Evolutionary conservation across 768 basidiomycete species (phyloP), one percentile per base, ranked within the genome.

Genomic region (Thelephora aurantiotincta): DNA sequence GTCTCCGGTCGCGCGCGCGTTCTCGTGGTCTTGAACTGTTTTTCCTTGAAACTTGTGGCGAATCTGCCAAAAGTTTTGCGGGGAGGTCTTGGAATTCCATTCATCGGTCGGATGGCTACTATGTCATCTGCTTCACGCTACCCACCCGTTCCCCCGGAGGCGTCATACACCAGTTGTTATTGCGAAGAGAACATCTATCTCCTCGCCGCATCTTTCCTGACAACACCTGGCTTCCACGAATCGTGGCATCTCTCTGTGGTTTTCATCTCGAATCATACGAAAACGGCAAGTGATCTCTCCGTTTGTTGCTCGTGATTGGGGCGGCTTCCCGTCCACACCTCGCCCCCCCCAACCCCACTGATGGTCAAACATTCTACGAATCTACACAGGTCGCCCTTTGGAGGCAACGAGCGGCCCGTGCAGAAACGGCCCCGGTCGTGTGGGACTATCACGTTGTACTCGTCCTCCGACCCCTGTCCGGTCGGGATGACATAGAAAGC

Each of bases 371-470:
- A 16, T 22, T 20, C 16, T 3, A 45, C 26, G 34, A 22, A 18
- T 30, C 6, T 19, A 20, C 44, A 33, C 49, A 82, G 82, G 75
- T 82, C 33, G 78, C 77, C 22, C 57, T 86, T 41, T 82, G 77
- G 76, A 67, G 65, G 49, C 82, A 83, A 60, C 73, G 70, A 52
- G 63, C 61, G 22, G 67, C 69, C 11, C 50, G 50, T 13, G 55
- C 60, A 13, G 57, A 53, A 23, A 62, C 62, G 33, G 53, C 47
- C 2, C 60, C 71, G 36, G 71, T 83, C 16, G 60, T 84, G 36
- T 85, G 82, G 82, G 82, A 86, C 58, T 85, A 86, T 60, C 82
- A 85, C 55, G 81, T 80, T 53, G 61, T 86, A 36, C 68, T 82
- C 11, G 58, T 75, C 42, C 63, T 84, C 26, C 68, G 67, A 36